Conservation (phyloP, 208 protist species). For the Naegleria lovaniensis region DNA sequence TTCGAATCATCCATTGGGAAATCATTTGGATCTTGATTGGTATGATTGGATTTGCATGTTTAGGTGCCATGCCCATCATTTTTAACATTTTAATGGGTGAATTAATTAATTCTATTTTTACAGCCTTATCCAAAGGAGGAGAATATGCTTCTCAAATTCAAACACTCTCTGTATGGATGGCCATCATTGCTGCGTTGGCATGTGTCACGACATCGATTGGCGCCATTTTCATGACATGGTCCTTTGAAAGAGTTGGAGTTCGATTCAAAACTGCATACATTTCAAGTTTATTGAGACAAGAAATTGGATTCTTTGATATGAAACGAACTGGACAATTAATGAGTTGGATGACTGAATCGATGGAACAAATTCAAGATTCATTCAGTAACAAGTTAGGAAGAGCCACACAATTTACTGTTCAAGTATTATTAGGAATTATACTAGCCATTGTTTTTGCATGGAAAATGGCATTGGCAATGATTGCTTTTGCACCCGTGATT, state of each 20-base stretch:
- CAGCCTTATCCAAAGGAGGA: background rate
- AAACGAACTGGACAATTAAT: background rate
- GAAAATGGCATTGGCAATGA: constrained; percentile 14
- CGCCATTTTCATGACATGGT: too few relatives aligned
- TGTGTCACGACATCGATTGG: background rate
- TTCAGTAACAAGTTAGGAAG: background rate
- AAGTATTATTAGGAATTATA: constrained; percentile 6
- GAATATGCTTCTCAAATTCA: background rate
- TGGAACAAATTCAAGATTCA: background rate
- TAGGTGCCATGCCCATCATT: background rate
- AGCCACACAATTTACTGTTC: background rate
- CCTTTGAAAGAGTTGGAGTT: background rate
- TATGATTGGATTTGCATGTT: background rate
- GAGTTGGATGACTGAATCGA: background rate
- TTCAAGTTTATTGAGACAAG: background rate
- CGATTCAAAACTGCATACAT: background rate
- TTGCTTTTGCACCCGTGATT: background rate
- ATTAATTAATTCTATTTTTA: background rate
- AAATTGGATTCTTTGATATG: constrained; percentile 21
- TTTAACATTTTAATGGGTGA: background rate
- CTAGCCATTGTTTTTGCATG: background rate
- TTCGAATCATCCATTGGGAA: background rate
- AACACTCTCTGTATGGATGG: background rate
- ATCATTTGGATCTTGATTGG: background rate
- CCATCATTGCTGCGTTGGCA: background rate